A percentile compares a stretch with the other conserved stretches of the same genome.
phyloP scores from a whole-genome alignment of 1,284 basidiomycete species.

The Fomes fomentarius region DNA sequence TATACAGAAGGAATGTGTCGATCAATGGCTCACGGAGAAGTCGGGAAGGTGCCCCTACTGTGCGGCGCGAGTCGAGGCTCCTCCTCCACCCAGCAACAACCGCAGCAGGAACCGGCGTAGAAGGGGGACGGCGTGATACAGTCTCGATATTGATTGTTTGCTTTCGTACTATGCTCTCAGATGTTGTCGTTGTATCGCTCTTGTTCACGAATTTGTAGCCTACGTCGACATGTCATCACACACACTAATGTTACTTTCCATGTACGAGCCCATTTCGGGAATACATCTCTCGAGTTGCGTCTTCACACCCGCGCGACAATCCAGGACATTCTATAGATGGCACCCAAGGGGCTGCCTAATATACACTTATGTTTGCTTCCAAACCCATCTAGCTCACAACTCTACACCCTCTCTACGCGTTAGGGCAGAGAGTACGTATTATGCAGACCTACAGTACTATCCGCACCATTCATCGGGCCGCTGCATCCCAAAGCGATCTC shows the following conservation, averaged over 20 bases:
- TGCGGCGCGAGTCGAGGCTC: constrained; percentile 49
- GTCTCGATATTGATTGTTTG: no score
- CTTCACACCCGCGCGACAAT: no score
- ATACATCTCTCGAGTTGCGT: no score
- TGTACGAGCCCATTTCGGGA: no score
- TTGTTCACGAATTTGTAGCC: no score
- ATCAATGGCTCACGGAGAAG: constrained; percentile 72
- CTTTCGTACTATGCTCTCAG: no score
- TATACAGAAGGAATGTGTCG: constrained; percentile 68
- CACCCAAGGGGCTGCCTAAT: no score
- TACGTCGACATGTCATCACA: no score
- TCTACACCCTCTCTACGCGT: not conserved
- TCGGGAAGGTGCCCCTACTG: constrained; percentile 78
- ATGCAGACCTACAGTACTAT: constrained; percentile 79
- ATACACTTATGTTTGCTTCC: not conserved
- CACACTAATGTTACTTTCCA: no score
- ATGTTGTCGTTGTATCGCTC: no score
- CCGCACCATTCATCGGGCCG: constrained; percentile 56
- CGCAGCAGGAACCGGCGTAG: not conserved
- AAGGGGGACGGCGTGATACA: no score
- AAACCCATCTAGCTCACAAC: not conserved
- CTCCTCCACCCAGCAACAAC: not conserved
- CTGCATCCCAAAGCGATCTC: constrained; percentile 37
- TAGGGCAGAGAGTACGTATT: constrained; percentile 44
- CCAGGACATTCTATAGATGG: no score